A percentile compares a stretch with the other conserved stretches of the same genome.
Evolutionary conservation across 176 grass and related monocot species (phyloP).

Genomic region (Carex littledalei): DNA sequence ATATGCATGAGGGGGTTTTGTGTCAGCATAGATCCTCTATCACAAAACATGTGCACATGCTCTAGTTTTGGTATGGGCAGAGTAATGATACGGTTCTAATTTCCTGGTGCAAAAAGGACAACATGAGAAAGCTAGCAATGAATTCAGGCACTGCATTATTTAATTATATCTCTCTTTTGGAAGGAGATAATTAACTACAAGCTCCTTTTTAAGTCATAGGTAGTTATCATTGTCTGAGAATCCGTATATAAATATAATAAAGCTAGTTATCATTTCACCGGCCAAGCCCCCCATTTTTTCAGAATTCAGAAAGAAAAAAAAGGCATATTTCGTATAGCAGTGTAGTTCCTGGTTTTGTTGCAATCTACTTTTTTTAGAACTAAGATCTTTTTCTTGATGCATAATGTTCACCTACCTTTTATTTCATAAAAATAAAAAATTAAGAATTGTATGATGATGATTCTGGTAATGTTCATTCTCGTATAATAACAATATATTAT

Average conservation of each 20-base stretch:
- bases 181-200: background rate
- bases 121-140: background rate
- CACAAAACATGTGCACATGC: background rate
- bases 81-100: background rate
- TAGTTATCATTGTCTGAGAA: constrained; percentile 7
- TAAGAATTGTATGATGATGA: background rate
- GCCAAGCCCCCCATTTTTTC: background rate
- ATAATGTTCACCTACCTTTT: background rate
- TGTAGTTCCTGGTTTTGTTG: background rate
- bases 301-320: background rate
- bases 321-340: background rate
- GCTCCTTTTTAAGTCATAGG: background rate
- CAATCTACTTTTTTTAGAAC: background rate
- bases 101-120: background rate
- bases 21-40: background rate
- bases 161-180: background rate
- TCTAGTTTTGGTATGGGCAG: background rate
- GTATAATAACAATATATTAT: background rate
- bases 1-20: background rate
- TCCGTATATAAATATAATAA: background rate
- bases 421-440: background rate
- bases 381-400: background rate
- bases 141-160: background rate
- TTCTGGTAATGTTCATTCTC: background rate
- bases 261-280: background rate